phyloP scores from a whole-genome alignment of 1,284 basidiomycete species.

The Ceratobasidium sp. region DNA sequence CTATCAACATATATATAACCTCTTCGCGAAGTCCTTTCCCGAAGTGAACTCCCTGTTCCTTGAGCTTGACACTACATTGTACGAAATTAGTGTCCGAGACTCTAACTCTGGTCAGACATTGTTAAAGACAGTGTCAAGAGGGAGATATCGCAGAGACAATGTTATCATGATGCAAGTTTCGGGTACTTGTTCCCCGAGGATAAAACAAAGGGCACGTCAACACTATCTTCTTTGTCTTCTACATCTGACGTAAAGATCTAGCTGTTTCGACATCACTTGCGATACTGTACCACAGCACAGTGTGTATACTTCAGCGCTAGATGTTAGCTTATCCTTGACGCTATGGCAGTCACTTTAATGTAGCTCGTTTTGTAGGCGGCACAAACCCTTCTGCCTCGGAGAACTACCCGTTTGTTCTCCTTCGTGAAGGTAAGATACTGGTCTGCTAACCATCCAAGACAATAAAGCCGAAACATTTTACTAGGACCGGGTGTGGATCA shows the following conservation, averaged over 20 bases:
- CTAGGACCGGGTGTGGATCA: constrained; percentile 15
- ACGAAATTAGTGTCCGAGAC: neutral
- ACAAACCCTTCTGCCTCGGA: neutral
- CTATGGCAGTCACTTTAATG: neutral
- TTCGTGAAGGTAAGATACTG: neutral
- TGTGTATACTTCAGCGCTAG: neutral
- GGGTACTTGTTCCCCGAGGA: neutral
- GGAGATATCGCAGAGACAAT: neutral
- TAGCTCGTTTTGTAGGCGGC: neutral
- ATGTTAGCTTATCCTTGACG: neutral
- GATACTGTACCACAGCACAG: neutral
- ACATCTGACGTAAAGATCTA: neutral
- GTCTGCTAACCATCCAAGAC: neutral
- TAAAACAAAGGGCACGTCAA: neutral
- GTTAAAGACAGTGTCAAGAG: neutral
- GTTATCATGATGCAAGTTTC: constrained; percentile 17
- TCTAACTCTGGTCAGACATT: neutral
- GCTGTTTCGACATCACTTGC: neutral
- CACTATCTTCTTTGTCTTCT: neutral
- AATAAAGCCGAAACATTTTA: neutral
- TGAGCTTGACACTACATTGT: neutral
- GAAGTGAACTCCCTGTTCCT: neutral
- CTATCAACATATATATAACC: too few species aligned
- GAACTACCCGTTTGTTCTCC: neutral
- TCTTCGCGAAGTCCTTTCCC: neutral